Percentiles rank a stretch among this genome's conserved stretches.
Conservation (phyloP, 768 basidiomycete species). For the Lactarius vividus region DNA sequence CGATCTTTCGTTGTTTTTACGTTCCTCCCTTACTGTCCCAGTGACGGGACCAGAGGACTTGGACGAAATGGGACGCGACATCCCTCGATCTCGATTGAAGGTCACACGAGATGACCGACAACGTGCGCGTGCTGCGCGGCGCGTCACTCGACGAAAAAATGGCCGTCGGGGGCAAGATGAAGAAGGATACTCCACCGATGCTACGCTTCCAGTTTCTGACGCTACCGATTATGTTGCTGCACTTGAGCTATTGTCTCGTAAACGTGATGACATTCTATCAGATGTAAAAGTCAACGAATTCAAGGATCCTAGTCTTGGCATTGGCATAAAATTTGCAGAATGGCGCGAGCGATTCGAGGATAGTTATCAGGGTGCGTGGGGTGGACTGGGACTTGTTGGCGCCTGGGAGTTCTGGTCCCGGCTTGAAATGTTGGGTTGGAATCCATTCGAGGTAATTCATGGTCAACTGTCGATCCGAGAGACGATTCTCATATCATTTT, state of each 20-base stretch:
- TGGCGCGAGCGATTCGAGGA: conserved; percentile 81
- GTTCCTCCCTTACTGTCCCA: conserved; percentile 42
- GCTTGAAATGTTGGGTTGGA: conserved; percentile 84
- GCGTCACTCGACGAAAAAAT: conserved; percentile 41
- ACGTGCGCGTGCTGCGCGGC: conserved; percentile 56
- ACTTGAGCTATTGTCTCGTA: conserved; percentile 47
- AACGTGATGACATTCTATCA: conserved; percentile 58
- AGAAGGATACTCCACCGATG: conserved; percentile 89
- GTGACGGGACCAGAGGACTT: conserved; percentile 40
- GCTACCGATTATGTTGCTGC: conserved; percentile 67
- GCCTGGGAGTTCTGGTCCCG: conserved; percentile 97
- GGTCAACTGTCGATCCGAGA: not conserved
- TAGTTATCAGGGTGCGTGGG: conserved; percentile 85
- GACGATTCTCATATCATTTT: conserved; percentile 13
- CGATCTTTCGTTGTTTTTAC: conserved; percentile 70
- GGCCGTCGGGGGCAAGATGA: conserved; percentile 40
- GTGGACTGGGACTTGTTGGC: conserved; percentile 79
- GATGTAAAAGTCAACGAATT: conserved; percentile 89
- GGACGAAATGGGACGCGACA: conserved; percentile 60
- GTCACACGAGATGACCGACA: conserved; percentile 53
- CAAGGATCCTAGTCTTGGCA: conserved; percentile 69
- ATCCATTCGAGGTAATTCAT: conserved; percentile 69
- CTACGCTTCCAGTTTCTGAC: conserved; percentile 64
- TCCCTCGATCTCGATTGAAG: conserved; percentile 48
- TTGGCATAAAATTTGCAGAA: conserved; percentile 57